Evolutionary conservation across 2,329 filamentous ascomycete genomes (phyloP).

Genomic region (Elsinoe perseae): DNA sequence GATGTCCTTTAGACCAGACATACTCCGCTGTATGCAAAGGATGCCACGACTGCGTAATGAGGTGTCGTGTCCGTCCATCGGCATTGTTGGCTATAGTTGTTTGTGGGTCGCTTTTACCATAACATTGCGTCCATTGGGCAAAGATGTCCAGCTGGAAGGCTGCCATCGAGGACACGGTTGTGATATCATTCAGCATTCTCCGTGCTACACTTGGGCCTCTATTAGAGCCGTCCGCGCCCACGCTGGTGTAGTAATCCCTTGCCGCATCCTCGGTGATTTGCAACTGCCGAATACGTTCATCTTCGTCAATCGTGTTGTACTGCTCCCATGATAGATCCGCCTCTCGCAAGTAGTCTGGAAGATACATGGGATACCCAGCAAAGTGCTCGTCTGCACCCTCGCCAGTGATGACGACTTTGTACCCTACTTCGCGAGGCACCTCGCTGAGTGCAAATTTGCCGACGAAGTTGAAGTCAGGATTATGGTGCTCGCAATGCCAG

Average conservation of each 20-base stretch:
- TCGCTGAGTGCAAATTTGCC: slow-evolving; percentile 46
- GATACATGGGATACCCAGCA: slow-evolving; percentile 44
- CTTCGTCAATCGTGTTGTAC: slow-evolving; percentile 23
- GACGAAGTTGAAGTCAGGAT: slow-evolving; percentile 47
- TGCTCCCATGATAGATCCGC: slow-evolving; percentile 33
- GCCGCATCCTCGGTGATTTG: slow-evolving; percentile 23
- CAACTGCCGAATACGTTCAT: slow-evolving; percentile 21
- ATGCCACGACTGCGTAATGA: slow-evolving; percentile 34
- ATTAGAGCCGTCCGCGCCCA: slow-evolving; percentile 26
- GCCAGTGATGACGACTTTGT: slow-evolving; percentile 49
- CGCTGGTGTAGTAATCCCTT: slow-evolving; percentile 24
- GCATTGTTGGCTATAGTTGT: slow-evolving; percentile 30
- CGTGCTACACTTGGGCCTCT: slow-evolving; percentile 27
- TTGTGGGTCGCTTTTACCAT: slow-evolving; percentile 28
- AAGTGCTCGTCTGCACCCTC: slow-evolving; percentile 45
- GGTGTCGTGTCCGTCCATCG: slow-evolving; percentile 26
- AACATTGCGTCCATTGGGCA: slow-evolving; percentile 28
- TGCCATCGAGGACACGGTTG: slow-evolving; percentile 31
- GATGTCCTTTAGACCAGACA: slow-evolving; percentile 31
- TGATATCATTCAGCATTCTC: slow-evolving; percentile 35
- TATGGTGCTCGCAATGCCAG: slow-evolving; percentile 40
- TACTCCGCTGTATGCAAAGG: slow-evolving; percentile 36
- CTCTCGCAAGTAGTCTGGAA: slow-evolving; percentile 44
- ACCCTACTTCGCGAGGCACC: slow-evolving; percentile 38
- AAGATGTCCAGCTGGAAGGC: slow-evolving; percentile 32